Evolutionary conservation across 768 basidiomycete species (phyloP).

Genomic region (Tubosaeta sp.): DNA sequence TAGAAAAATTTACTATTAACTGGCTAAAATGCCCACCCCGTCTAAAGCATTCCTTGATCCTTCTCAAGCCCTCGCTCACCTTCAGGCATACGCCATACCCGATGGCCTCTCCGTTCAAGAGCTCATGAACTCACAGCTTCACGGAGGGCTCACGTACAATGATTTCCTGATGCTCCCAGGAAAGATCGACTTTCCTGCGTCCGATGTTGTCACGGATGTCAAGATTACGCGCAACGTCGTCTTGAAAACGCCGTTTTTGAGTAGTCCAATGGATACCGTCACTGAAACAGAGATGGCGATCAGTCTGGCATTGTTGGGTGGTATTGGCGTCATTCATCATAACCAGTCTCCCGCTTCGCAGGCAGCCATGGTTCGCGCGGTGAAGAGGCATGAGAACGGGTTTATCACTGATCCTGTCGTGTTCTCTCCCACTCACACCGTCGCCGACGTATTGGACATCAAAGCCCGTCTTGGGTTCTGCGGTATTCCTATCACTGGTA

Average conservation of each 20-base stretch:
- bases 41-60: constrained; percentile 54
- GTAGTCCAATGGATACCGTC: constrained; percentile 99
- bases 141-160: constrained; percentile 96
- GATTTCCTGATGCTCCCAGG: constrained; percentile 94
- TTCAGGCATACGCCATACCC: constrained; percentile 59
- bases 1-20: background rate
- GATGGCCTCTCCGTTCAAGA: constrained; percentile 86
- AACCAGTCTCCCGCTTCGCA: constrained; percentile 83
- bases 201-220: constrained; percentile 76
- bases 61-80: constrained; percentile 67
- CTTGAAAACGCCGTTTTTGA: constrained; percentile 94
- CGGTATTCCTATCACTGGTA: constrained; percentile 96
- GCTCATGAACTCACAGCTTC: constrained; percentile 81
- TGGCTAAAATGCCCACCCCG: constrained; percentile 34
- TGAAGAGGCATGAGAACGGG: constrained; percentile 98
- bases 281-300: constrained; percentile 95
- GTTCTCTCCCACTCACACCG: constrained; percentile 68
- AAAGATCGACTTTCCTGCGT: constrained; percentile 89
- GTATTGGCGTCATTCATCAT: constrained; percentile 97
- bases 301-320: constrained; percentile 89
- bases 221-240: constrained; percentile 84
- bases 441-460: constrained; percentile 90
- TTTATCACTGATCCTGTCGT: constrained; percentile 96
- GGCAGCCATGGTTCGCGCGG: constrained; percentile 95
- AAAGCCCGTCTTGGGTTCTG: constrained; percentile 91